phyloP scores from a whole-genome alignment of 2,329 filamentous ascomycete species.

The Phyllosticta ampelicida region DNA sequence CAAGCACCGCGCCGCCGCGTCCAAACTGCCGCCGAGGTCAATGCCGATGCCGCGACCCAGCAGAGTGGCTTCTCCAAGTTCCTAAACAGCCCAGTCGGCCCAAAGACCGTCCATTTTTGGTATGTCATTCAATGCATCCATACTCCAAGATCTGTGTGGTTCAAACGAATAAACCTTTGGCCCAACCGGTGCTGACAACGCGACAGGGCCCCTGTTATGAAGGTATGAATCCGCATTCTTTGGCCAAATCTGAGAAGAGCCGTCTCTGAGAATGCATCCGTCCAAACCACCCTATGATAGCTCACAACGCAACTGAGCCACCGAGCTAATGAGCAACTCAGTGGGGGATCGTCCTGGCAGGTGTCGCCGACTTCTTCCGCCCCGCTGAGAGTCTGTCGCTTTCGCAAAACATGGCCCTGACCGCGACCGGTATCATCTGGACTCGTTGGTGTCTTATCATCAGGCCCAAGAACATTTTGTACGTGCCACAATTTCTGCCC shows the following conservation, averaged over 20 bases:
- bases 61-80: slow-evolving; percentile 58
- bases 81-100: slow-evolving; percentile 40
- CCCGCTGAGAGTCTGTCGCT: slow-evolving; percentile 88
- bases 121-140: slow-evolving; percentile 32
- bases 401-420: slow-evolving; percentile 83
- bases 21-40: slow-evolving; percentile 50
- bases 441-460: slow-evolving; percentile 98
- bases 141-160: background rate
- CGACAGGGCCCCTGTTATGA: slow-evolving; percentile 85
- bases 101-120: slow-evolving; percentile 95
- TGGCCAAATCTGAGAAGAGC: background rate
- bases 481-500: slow-evolving; percentile 24
- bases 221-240: slow-evolving; percentile 35
- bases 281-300: background rate
- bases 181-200: slow-evolving; percentile 5
- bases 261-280: background rate
- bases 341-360: slow-evolving; percentile 90
- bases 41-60: slow-evolving; percentile 18
- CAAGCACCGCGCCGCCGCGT: slow-evolving; percentile 50
- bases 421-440: slow-evolving; percentile 90
- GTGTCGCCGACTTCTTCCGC: slow-evolving; percentile 81
- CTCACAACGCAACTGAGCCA: background rate
- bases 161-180: background rate
- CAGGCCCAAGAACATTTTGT: slow-evolving; percentile 85
- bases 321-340: slow-evolving; percentile 25